These are phyloP conservation scores for Hemisphaericaspora subhashii DNA, from an alignment of 1,139 yeast genomes.

Conservation along the genomic window DNA sequence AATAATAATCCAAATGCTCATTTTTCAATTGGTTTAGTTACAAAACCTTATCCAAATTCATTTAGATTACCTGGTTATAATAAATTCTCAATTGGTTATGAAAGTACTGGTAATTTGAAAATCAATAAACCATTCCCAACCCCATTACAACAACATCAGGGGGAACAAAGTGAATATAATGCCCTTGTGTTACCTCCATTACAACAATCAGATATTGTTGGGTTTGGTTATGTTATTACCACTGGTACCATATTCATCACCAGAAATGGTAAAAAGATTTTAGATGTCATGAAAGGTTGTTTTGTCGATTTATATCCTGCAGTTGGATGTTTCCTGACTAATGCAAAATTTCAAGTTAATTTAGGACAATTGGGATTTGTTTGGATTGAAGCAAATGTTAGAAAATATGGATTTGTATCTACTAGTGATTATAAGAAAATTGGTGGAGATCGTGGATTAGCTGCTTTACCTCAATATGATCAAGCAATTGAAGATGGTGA, in stretches of 20 bases:
- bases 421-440: conserved; percentile 49
- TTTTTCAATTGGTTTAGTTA: conserved; percentile 75
- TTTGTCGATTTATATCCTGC: conserved; percentile 84
- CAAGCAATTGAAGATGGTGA: conserved; percentile 29
- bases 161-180: conserved; percentile 48
- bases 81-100: conserved; percentile 82
- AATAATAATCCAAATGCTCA: conserved; percentile 43
- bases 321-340: conserved; percentile 77
- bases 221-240: conserved; percentile 81
- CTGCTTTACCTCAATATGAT: conserved; percentile 43
- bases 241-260: conserved; percentile 86
- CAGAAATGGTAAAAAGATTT: conserved; percentile 82
- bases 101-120: conserved; percentile 78
- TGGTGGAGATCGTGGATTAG: conserved; percentile 45
- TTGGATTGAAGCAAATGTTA: conserved; percentile 91
- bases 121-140: conserved; percentile 73
- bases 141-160: conserved; percentile 47
- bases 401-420: conserved; percentile 87
- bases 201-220: conserved; percentile 85
- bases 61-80: conserved; percentile 87
- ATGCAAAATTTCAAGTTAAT: conserved; percentile 74
- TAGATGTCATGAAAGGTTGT: conserved; percentile 81
- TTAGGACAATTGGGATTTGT: conserved; percentile 92
- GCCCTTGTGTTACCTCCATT: conserved; percentile 77
- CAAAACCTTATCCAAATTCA: conserved; percentile 81